Evolutionary conservation across 164 flowering plant genomes (phyloP).

Genomic region (Umbellularia californica): DNA sequence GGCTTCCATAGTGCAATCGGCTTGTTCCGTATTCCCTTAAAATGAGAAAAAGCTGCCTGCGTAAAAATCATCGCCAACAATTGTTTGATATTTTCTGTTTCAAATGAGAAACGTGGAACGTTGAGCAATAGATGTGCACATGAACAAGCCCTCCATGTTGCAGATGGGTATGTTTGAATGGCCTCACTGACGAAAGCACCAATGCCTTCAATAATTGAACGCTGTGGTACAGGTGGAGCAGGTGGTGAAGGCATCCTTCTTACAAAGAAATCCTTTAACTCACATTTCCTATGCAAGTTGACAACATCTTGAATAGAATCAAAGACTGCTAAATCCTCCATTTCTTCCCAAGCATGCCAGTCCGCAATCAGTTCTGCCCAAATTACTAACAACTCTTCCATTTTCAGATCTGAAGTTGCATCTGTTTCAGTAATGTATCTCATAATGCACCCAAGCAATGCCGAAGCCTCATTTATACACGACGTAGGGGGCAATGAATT

Average conservation of each 20-base stretch:
- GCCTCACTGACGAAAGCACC: slow-evolving; percentile 57
- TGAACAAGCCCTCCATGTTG: slow-evolving; percentile 68
- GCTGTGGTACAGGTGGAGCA: slow-evolving; percentile 59
- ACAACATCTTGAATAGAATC: slow-evolving; percentile 56
- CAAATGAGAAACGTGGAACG: slow-evolving; percentile 45
- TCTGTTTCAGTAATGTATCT: slow-evolving; percentile 31
- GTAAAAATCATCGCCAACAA: slow-evolving; percentile 42
- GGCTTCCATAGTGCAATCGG: slow-evolving; percentile 71
- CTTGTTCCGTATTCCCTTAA: slow-evolving; percentile 37
- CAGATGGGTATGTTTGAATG: slow-evolving; percentile 60
- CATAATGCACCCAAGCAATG: slow-evolving; percentile 47
- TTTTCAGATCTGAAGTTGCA: slow-evolving; percentile 38
- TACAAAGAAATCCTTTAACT: slow-evolving; percentile 39
- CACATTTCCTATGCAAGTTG: slow-evolving; percentile 37
- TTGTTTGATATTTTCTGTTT: slow-evolving; percentile 50
- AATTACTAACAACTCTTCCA: slow-evolving; percentile 46
- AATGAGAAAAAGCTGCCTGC: slow-evolving; percentile 54
- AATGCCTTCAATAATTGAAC: slow-evolving; percentile 60
- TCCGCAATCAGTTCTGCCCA: slow-evolving; percentile 72
- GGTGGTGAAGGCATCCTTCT: slow-evolving; percentile 50
- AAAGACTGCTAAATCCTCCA: slow-evolving; percentile 33
- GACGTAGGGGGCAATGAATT: slow-evolving; percentile 33
- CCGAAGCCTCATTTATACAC: slow-evolving; percentile 57
- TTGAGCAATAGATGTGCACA: slow-evolving; percentile 61
- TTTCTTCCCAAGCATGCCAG: slow-evolving; percentile 87